Evolutionary conservation across 1,284 basidiomycete genomes (phyloP).

Genomic region (Ustilago loliicola): DNA sequence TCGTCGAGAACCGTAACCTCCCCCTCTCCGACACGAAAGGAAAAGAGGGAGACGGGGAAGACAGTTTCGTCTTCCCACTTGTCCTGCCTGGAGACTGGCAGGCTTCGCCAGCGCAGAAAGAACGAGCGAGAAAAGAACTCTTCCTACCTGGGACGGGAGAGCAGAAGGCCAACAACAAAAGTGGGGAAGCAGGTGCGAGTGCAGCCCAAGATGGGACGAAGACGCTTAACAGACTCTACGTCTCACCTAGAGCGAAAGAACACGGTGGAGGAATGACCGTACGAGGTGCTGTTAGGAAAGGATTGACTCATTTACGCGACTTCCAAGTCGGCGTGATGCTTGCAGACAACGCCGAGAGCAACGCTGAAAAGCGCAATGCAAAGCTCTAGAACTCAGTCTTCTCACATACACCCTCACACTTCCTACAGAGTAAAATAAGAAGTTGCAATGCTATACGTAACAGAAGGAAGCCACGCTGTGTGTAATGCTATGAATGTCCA

Average conservation of each 20-base stretch:
- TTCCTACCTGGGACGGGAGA: slow-evolving; percentile 30
- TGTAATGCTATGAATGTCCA: too few relatives aligned
- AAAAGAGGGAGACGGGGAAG: slow-evolving; percentile 20
- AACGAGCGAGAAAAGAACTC: slow-evolving; percentile 28
- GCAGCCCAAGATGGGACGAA: background rate
- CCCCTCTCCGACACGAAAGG: background rate
- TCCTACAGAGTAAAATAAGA: background rate
- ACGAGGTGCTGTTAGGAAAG: slow-evolving; percentile 47
- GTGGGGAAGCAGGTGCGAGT: background rate
- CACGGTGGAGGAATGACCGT: slow-evolving; percentile 63
- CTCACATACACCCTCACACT: background rate
- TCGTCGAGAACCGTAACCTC: slow-evolving; percentile 22
- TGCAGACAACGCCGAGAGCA: slow-evolving; percentile 8
- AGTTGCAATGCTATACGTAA: too few relatives aligned
- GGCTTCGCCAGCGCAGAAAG: slow-evolving; percentile 48
- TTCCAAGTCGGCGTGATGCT: slow-evolving; percentile 55
- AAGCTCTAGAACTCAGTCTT: slow-evolving; percentile 22
- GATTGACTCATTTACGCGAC: slow-evolving; percentile 48
- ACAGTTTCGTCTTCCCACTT: slow-evolving; percentile 60
- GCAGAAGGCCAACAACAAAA: background rate
- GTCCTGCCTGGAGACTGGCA: slow-evolving; percentile 62
- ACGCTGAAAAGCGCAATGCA: slow-evolving; percentile 6
- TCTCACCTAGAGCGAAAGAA: slow-evolving; percentile 51
- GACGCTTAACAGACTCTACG: slow-evolving; percentile 60
- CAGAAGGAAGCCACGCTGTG: too few relatives aligned